Percentiles rank a stretch among this genome's conserved stretches.
phyloP scores from a whole-genome alignment of 1,284 basidiomycete genomes.

The Bjerkandera adusta region DNA sequence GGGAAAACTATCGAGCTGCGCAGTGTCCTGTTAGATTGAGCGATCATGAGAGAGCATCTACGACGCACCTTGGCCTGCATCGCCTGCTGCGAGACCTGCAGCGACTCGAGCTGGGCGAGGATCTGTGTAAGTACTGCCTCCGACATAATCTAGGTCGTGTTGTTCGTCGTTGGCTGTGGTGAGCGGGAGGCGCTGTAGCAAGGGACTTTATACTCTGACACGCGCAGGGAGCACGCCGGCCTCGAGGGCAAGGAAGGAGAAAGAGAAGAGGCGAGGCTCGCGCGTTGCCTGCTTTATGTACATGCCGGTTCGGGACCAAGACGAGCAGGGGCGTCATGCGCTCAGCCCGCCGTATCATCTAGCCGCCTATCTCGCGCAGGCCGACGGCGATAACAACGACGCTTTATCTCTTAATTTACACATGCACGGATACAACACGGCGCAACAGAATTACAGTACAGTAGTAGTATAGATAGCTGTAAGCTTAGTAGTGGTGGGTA shows the following conservation, averaged over 20 bases:
- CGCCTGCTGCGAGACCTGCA: constrained; percentile 71
- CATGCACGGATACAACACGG: too few species aligned
- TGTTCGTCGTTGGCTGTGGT: constrained; percentile 12
- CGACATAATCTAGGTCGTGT: constrained; percentile 24
- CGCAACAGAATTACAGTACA: too few species aligned
- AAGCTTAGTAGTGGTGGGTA: too few species aligned
- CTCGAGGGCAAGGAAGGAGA: constrained; percentile 15
- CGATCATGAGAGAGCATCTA: not conserved
- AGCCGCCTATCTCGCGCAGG: too few species aligned
- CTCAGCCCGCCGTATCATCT: too few species aligned
- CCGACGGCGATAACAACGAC: too few species aligned
- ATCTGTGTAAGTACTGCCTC: constrained; percentile 73
- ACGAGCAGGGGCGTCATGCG: too few species aligned
- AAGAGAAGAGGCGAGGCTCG: constrained; percentile 9
- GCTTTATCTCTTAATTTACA: too few species aligned
- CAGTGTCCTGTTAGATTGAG: not conserved
- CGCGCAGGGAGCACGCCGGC: constrained; percentile 14
- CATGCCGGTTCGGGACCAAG: not conserved
- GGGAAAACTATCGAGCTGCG: constrained; percentile 38
- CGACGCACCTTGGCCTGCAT: constrained; percentile 66
- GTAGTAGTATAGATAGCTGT: too few species aligned
- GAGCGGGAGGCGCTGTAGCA: not conserved
- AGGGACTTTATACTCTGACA: constrained; percentile 5
- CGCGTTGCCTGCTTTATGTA: constrained; percentile 1
- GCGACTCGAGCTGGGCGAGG: constrained; percentile 60